Evolutionary conservation across 2,329 filamentous ascomycete species (phyloP), one percentile per base, ranked within the genome.

Genomic region (Diaporthe caulivora): DNA sequence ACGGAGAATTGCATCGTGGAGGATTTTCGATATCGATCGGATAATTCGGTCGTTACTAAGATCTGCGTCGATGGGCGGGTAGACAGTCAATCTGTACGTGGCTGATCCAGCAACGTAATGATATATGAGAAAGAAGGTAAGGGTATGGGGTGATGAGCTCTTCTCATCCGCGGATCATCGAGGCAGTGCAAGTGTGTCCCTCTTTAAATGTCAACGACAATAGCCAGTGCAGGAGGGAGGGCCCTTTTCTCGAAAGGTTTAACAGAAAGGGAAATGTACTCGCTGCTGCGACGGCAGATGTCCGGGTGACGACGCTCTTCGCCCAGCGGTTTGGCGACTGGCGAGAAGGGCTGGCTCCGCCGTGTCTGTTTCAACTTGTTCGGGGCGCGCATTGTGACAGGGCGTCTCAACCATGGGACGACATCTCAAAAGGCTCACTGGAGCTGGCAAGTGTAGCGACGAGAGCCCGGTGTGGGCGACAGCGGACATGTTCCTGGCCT

Each of bases 361-460:
- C n/a, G n/a, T 64, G 54, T 31, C 54, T 64, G 69, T 71, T 71
- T 64, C 69, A 64, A 58, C 5, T 42, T 65, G 42, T 17, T 51
- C n/a, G 60, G 44, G 26, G 60, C 11, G 29, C 42, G 67, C 53
- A 26, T 57, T 37, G 67, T 70, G 42, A 40, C 70, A 49, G 42
- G 42, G 40, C 67, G 64, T 72, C 62, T 74, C 73, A 71, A 62
- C 70, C 44, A 69, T 72, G 54, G 64, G 73, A 72, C 73, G 73
- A 72, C 51, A 58, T n/a, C 40, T 65, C 67, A 31, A 49, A 42
- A 58, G 34, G 40, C 40, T 58, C 67, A 70, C 53, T 70, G 29
- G 53, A 49, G 67, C 67, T 47, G 37, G 53, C 29, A 70, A 31
- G 40, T 65, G 9, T 34, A 51, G 60, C 60, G 60, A 49, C 60